Base-by-base conservation (phyloP, 1,284 basidiomycete genomes). In the Schizophyllum commune region DNA sequence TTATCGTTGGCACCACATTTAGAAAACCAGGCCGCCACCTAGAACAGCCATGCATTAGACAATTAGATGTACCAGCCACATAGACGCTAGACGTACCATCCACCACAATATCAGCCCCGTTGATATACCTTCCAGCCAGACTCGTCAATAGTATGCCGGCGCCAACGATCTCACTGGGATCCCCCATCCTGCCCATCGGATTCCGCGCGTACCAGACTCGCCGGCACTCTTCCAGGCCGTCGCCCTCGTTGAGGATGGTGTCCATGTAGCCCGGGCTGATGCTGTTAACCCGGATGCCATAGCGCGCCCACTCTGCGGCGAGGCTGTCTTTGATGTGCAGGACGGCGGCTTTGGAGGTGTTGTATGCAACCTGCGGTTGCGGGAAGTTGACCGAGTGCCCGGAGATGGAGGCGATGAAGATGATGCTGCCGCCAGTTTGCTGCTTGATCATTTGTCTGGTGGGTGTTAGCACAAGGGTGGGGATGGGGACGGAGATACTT, bases 191-290 rank as follows among this genome's bases (percentile, higher is more conserved):
- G 0, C 76, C 77, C 73, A 78, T 73, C 5, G 77, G 77, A 61
- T 72, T 79, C 57, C 74, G 71, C 39, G 69, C 70, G 7, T 66
- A 62, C 75, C 75, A 79, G 20, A 72, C 68, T 8, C 63, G 62
- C 56, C 72, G 68, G 15, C 68, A 70, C 13, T 69, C 66, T 17
- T 67, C 72, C 8, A 76, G 64, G 0, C 70, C 71, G 0, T 70
- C 66, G 8, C 72, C 74, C 53, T 72, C 68, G 34, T 77, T 80
- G 65, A 78, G 67, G 52, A 73, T 69, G 1, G 77, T 79, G 60
- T 78, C 73, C 73, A 77, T 77, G 63, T 77, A 78, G n/a, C 78
- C 77, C 7, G 77, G 76, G 55, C 73, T 74, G 47, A 80, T 71
- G 32, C 71, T 75, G 60, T 78, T 79, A 39, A 77, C 77, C 4